Evolutionary conservation across 2,329 filamentous ascomycete species (phyloP), one percentile per base, ranked within the genome.

Genomic region (Penicillium italicum): DNA sequence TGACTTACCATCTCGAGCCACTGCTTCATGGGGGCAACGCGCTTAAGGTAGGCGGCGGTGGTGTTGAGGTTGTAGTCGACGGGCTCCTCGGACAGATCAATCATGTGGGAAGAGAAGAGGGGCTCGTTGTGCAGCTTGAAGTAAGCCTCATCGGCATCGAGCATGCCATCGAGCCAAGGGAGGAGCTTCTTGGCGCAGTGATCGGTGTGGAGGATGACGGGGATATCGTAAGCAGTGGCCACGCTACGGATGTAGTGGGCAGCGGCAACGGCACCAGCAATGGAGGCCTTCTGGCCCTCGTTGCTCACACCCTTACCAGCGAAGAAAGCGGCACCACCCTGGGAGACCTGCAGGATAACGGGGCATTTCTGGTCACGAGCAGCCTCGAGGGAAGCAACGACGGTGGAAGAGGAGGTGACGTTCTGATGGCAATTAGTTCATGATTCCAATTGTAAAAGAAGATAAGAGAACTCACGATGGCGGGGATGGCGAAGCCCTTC

Each of bases 171-270:
- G 74, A 97, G 82, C 93, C 93, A 97, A 61, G 94, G 94, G 55
- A 97, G 87, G 57, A 97, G 90, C 87, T 97, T 97, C 89, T 97
- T 97, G 74, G 94, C 93, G 80, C 93, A 96, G 83, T 97, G 94
- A 77, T 99, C 94, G 74, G 93, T 95, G 85, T 97, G 92, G 58
- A 97, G 86, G 69, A 97, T 82, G 67, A 96, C 91, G 70, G 93
- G 93, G 65, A 97, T 80, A 67, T 88, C 91, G 79, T 99, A 99
- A 67, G 84, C 68, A 59, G 93, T 90, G 50, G 94, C 91, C 69
- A 97, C 80, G 66, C 89, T 81, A 73, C 92, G 90, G 80, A 97
- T 91, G 82, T 90, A 97, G 81, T 96, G 90, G 67, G 94, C 94
- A 68, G 84, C 92, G 62, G 94, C 92, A 64, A 97, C 79, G 74